Percentiles rank a stretch among this genome's conserved stretches.
These are phyloP conservation scores for Fusarium buharicum DNA, from an alignment of 2,329 filamentous ascomycete genomes.

Conservation along the genomic window DNA sequence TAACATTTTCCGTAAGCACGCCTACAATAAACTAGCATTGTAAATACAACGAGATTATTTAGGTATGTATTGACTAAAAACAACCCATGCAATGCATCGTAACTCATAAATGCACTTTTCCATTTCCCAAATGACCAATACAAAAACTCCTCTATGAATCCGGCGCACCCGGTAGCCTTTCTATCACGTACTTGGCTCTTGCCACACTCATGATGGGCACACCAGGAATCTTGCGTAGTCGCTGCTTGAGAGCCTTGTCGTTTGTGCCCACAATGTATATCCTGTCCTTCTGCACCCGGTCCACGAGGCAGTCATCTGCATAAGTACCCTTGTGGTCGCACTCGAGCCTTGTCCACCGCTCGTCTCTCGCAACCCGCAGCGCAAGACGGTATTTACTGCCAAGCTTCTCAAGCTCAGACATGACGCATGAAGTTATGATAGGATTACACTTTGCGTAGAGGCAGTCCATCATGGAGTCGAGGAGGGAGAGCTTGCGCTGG, in stretches of 20 bases:
- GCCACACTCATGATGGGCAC: slow-evolving; percentile 83
- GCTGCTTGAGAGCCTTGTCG: slow-evolving; percentile 82
- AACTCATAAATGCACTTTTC: slow-evolving; percentile 32
- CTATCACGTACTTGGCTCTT: slow-evolving; percentile 92
- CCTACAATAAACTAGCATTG: not conserved
- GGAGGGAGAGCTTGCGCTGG: slow-evolving; percentile 86
- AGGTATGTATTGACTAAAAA: not conserved
- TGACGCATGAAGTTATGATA: slow-evolving; percentile 81
- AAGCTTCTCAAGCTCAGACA: slow-evolving; percentile 89
- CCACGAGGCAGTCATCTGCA: slow-evolving; percentile 85
- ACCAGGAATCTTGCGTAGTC: slow-evolving; percentile 77
- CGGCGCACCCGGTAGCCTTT: slow-evolving; percentile 86
- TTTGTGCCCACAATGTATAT: slow-evolving; percentile 84
- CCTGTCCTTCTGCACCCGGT: slow-evolving; percentile 76
- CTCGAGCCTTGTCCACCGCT: slow-evolving; percentile 84
- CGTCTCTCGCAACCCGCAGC: slow-evolving; percentile 85
- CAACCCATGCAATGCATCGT: slow-evolving; percentile 18
- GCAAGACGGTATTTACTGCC: slow-evolving; percentile 90
- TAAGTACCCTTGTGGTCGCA: slow-evolving; percentile 91
- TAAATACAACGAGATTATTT: not conserved
- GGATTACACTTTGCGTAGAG: slow-evolving; percentile 92
- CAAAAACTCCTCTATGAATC: slow-evolving; percentile 55
- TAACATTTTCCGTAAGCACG: no score
- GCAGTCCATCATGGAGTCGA: slow-evolving; percentile 92
- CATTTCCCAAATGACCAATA: slow-evolving; percentile 19